Conservation (phyloP, 306 rosid genomes). For the Vachellia collinsii region DNA sequence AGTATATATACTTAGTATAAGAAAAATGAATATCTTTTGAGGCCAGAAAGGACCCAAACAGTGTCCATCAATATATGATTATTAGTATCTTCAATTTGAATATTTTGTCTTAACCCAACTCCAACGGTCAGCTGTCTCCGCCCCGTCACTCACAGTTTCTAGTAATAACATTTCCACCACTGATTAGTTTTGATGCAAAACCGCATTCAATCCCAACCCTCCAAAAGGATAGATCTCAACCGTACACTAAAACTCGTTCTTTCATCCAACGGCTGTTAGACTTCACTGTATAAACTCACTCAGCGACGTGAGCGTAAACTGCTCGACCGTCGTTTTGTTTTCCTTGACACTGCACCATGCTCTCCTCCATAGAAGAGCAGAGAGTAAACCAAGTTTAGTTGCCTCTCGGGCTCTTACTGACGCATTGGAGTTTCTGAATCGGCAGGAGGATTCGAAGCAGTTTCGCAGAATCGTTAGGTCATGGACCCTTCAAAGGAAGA, state of each 20-base stretch:
- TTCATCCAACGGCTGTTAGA: constrained; percentile 26
- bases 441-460: not conserved
- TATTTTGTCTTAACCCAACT: not conserved
- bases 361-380: not conserved
- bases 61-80: too few relatives aligned
- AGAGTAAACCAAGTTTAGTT: not conserved
- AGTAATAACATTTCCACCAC: not conserved
- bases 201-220: constrained; percentile 27
- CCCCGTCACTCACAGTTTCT: not conserved
- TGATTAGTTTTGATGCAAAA: not conserved
- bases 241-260: not conserved
- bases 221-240: not conserved
- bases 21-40: too few relatives aligned
- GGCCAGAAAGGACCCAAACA: too few relatives aligned
- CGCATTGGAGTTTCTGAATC: constrained; percentile 20
- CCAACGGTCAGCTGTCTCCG: constrained; percentile 42
- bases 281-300: too few relatives aligned
- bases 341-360: not conserved
- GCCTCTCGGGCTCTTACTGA: not conserved
- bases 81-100: constrained; percentile 20
- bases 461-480: not conserved
- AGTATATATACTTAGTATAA: too few relatives aligned
- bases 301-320: not conserved
- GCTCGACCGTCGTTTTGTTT: constrained; percentile 12
- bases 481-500: constrained; percentile 35